Evolutionary conservation across 768 basidiomycete genomes (phyloP), one percentile per base, ranked within the genome.

Genomic region (Trametes maxima): DNA sequence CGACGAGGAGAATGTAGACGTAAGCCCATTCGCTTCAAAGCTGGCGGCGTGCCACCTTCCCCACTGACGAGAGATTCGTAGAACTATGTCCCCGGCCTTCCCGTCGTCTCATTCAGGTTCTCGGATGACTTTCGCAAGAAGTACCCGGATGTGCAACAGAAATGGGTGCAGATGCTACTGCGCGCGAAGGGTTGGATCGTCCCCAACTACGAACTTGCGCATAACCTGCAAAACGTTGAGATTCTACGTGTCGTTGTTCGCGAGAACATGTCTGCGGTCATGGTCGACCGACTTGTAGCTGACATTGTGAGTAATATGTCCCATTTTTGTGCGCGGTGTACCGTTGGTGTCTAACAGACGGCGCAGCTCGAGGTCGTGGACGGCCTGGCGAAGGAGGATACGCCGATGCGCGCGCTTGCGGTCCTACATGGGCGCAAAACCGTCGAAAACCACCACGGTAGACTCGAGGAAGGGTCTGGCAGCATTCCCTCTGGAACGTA

Each of bases 281-380:
- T 82, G 59, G 73, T 76, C 56, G 74, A 76, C 57, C 39, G 84
- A 55, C 80, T 94, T 21, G 74, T 94, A 19, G 74, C 74, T 2
- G 92, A 94, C 62, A 76, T 94, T 46, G 87, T 90, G 67, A 73
- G 86, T 76, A 5, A 21, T 28, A 46, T 25, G 6, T 45, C 54
- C 28, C 28, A 33, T 47, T 46, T 17, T 36, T 50, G 5, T 17
- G 7, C 8, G 50, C 50, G n/a, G 21, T 24, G 13, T 42, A 48
- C 24, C 45, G 58, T 51, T 39, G 5, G 10, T 46, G 16, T 19
- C 45, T 14, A 60, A 10, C 21, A 2, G 59, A 24, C 46, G 33
- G 33, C 57, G 46, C 62, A 90, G 82, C 75, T 92, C 33, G 84
- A 87, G 67, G 73, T 90, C 28, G 89, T 88, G 0, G 83, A 90